Evolutionary conservation across 805 yeast genomes (phyloP).

Genomic region (Spathaspora boniae): DNA sequence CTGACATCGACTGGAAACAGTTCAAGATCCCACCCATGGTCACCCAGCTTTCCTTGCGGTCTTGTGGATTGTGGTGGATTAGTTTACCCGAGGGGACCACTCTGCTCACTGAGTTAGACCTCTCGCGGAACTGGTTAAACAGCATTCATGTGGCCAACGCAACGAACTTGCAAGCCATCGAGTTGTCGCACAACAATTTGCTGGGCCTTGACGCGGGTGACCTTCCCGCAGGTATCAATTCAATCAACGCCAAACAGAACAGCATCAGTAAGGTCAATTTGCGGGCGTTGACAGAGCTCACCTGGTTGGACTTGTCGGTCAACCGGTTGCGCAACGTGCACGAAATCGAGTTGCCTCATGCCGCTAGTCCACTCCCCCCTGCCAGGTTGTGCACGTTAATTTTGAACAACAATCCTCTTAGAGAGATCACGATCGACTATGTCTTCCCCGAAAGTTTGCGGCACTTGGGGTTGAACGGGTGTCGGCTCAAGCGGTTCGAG

Average conservation of each 20-base stretch:
- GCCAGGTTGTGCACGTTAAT: slow-evolving; percentile 5
- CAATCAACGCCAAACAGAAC: slow-evolving; percentile 8
- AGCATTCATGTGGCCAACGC: slow-evolving; percentile 4
- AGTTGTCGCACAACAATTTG: slow-evolving; percentile 6
- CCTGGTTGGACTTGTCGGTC: slow-evolving; percentile 7
- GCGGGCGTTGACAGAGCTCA: slow-evolving; percentile 3
- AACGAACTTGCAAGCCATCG: slow-evolving; percentile 4
- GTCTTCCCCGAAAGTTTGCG: slow-evolving; percentile 3
- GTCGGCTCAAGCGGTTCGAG: slow-evolving; percentile 6
- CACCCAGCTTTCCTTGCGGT: slow-evolving; percentile 4
- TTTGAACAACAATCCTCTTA: slow-evolving; percentile 4
- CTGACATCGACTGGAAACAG: slow-evolving; percentile 5
- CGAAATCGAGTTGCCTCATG: slow-evolving; percentile 6
- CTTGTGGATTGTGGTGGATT: slow-evolving; percentile 7
- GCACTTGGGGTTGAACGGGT: slow-evolving; percentile 8
- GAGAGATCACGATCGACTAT: slow-evolving; percentile 4
- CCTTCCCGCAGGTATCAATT: slow-evolving; percentile 5
- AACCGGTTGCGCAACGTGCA: slow-evolving; percentile 4
- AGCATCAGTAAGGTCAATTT: slow-evolving; percentile 2
- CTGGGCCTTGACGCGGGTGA: background rate
- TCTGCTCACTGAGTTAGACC: slow-evolving; percentile 1
- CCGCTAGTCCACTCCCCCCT: too few species aligned
- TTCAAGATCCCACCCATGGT: slow-evolving; percentile 6
- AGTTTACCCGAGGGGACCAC: too few species aligned
- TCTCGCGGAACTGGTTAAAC: slow-evolving; percentile 6